These are phyloP conservation scores for Pseudogymnoascus sp. DNA, from an alignment of 2,329 filamentous ascomycete genomes.

Conservation along the genomic window DNA sequence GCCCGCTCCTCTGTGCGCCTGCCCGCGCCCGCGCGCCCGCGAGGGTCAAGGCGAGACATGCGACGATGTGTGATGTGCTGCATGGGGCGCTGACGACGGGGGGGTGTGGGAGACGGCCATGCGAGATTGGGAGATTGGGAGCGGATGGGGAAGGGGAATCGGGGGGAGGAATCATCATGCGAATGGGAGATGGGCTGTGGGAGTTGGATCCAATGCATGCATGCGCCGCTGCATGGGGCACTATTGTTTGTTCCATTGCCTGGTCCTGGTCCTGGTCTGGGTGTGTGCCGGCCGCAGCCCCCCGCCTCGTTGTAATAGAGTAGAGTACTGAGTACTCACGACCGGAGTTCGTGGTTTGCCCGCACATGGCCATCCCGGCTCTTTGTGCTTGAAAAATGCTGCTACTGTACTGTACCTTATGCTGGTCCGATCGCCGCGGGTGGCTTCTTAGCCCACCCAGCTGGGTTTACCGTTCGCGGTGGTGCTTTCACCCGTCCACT, in stretches of 20 bases:
- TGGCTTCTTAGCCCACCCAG: neutral
- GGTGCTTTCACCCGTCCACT: neutral
- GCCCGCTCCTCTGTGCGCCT: neutral
- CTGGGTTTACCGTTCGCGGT: constrained; percentile 1
- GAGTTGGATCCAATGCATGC: neutral
- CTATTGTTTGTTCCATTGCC: neutral
- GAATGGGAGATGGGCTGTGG: neutral
- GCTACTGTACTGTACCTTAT: constrained; percentile 3
- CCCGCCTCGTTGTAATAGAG: neutral
- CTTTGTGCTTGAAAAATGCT: neutral
- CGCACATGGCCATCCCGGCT: neutral
- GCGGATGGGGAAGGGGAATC: neutral
- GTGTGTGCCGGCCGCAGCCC: neutral
- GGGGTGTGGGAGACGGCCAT: neutral
- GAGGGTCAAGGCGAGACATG: neutral
- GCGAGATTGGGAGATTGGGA: neutral
- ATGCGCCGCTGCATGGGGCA: neutral
- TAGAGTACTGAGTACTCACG: neutral
- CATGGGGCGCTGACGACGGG: neutral
- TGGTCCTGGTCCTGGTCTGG: neutral
- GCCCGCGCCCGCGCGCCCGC: neutral
- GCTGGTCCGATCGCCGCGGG: constrained; percentile 5
- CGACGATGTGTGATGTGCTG: neutral
- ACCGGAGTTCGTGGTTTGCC: neutral
- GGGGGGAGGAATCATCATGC: neutral